phyloP scores from a whole-genome alignment of 257 asterid genomes.

The Parsonsia alboflavescens region DNA sequence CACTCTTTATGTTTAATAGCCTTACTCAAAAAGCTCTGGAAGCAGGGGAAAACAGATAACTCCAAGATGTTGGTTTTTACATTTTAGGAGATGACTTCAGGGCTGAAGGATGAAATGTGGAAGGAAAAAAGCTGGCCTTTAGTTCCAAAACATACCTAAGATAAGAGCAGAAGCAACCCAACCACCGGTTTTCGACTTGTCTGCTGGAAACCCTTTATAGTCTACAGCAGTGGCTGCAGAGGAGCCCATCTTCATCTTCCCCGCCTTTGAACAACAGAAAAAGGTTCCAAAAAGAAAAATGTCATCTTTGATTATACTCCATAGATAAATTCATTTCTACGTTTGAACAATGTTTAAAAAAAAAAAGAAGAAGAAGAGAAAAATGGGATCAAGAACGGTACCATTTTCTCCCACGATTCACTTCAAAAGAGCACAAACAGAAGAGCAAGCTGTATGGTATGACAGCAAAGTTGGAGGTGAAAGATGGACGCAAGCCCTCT shows the following conservation, averaged over 20 bases:
- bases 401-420: background rate
- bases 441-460: background rate
- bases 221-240: conserved; percentile 24
- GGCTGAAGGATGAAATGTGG: background rate
- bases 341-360: background rate
- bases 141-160: conserved; percentile 19
- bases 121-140: background rate
- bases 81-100: too few relatives aligned
- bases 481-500: too few relatives aligned
- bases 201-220: conserved; percentile 34
- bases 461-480: too few relatives aligned
- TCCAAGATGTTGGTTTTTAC: too few relatives aligned
- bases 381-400: background rate
- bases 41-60: too few relatives aligned
- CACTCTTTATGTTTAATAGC: too few relatives aligned
- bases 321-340: background rate
- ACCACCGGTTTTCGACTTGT: conserved; percentile 33
- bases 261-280: background rate
- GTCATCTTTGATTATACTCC: background rate
- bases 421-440: background rate
- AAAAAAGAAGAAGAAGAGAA: background rate
- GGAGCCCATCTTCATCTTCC: conserved; percentile 5
- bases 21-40: too few relatives aligned
- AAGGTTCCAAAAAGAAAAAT: background rate
- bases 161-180: conserved; percentile 39